Base-by-base conservation (phyloP, 202 grass and related monocot species). In the Setaria viridis region DNA sequence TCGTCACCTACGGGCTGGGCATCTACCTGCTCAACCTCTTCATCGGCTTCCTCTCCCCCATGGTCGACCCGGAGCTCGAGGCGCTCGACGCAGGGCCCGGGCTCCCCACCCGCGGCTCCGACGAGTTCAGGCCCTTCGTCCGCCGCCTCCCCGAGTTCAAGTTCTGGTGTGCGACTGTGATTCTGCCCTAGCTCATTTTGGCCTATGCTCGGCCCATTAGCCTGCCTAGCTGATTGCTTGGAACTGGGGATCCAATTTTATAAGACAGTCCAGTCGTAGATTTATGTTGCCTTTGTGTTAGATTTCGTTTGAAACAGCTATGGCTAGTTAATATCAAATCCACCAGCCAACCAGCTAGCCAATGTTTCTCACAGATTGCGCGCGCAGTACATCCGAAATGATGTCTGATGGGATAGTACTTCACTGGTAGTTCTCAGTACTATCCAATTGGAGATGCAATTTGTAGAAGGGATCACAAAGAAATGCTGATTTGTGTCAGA, bases 21-120 rank as follows among this genome's bases (percentile, higher is more conserved):
- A 96, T 96, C 84, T 96, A 96, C 88, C 90, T 96, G 66, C 89
- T 96, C 67, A 96, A 96, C 87, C 91, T 97, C 85, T 89, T 97
- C 77, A 97, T 97, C 81, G 94, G 94, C 45, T 97, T 97, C 84
- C 94, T 97, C 47, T 97, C 94, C 70, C 94, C 94, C 68, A 92
- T 94, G 87, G 89, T 92, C 53, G 94, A 97, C 78, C 94, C 89
- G 59, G 94, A 94, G 91, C 65, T 93, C 32, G 91, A 90, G 82
- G 87, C 83, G 35, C 55, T 84, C 51, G 85, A 90, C 68, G 89
- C 90, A 9, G 85, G 89, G 17, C 91, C 94, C 15, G 67, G 78
- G 1, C 86, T 93, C 45, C 94, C 93, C 70, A 91, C 88, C 82
- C 92, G 92, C 66, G 94, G 94, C 43, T 76, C 83, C 72, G 94